Evolutionary conservation across 257 asterid species (phyloP).

Genomic region (Solanum tarijense): DNA sequence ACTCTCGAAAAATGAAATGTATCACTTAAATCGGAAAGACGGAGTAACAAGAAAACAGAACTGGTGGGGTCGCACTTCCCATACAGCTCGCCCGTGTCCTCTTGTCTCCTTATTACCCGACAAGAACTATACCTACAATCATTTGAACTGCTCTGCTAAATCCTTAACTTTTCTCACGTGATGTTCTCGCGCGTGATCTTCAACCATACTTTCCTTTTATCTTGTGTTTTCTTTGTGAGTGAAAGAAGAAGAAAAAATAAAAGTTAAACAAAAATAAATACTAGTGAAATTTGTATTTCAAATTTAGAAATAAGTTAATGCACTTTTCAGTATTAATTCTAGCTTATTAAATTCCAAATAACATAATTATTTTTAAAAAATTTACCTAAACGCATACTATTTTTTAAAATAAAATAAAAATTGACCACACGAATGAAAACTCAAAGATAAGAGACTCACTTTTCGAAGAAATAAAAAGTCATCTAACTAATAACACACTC

Average conservation of each 20-base stretch:
- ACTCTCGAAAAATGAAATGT: rapidly evolving
- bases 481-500: neutral
- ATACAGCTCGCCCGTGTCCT: conserved; percentile 33
- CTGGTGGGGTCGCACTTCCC: neutral
- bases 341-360: too few species aligned
- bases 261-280: too few species aligned
- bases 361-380: too few species aligned
- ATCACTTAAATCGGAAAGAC: too few species aligned
- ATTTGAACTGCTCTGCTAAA: conserved; percentile 28
- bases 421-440: neutral
- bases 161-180: neutral
- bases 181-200: neutral
- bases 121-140: conserved; percentile 40
- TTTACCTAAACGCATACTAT: too few species aligned
- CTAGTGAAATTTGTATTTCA: neutral
- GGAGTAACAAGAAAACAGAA: neutral
- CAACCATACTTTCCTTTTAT: neutral
- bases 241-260: neutral
- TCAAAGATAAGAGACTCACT: neutral
- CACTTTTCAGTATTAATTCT: neutral
- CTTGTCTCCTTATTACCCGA: conserved; percentile 23
- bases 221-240: neutral
- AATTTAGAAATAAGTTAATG: neutral
- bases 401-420: too few species aligned
- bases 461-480: neutral